Evolutionary conservation across 1,284 basidiomycete genomes (phyloP).

Genomic region (Cutaneotrichosporon dermatis): DNA sequence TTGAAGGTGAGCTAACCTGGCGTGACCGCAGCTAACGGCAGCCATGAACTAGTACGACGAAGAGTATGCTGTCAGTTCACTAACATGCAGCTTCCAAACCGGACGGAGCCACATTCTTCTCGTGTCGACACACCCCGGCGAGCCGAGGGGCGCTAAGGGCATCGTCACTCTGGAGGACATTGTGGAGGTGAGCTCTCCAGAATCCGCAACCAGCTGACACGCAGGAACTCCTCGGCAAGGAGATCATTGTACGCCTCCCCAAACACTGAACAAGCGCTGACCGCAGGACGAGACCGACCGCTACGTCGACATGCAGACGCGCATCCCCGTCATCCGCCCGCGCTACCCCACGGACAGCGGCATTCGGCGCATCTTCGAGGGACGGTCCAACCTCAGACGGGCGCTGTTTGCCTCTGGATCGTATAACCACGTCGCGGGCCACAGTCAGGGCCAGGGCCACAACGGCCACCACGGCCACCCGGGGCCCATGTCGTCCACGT

Average conservation of each 20-base stretch:
- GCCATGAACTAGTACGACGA: constrained; percentile 22
- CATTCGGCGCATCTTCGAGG: constrained; percentile 39
- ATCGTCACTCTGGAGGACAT: constrained; percentile 60
- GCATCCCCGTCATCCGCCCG: constrained; percentile 14
- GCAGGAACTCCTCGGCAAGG: constrained; percentile 42
- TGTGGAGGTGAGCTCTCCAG: constrained; percentile 45
- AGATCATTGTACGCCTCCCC: constrained; percentile 38
- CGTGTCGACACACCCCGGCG: constrained; percentile 72
- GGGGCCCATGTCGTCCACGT: too few relatives aligned
- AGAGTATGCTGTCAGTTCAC: neutral
- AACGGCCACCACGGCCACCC: too few relatives aligned
- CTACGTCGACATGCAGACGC: constrained; percentile 41
- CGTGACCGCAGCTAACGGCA: constrained; percentile 7
- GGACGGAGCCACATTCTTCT: constrained; percentile 87
- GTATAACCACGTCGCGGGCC: neutral
- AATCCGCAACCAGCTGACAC: neutral
- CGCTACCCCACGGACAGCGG: constrained; percentile 12
- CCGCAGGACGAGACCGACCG: constrained; percentile 45
- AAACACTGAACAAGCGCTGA: neutral
- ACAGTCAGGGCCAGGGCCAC: too few relatives aligned
- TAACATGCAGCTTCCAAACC: constrained; percentile 65
- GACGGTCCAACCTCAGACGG: constrained; percentile 17
- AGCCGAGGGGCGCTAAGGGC: constrained; percentile 65
- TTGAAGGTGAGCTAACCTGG: constrained; percentile 44
- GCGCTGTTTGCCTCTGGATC: neutral